phyloP scores from a whole-genome alignment of 805 yeast species.

The Candida anglica region DNA sequence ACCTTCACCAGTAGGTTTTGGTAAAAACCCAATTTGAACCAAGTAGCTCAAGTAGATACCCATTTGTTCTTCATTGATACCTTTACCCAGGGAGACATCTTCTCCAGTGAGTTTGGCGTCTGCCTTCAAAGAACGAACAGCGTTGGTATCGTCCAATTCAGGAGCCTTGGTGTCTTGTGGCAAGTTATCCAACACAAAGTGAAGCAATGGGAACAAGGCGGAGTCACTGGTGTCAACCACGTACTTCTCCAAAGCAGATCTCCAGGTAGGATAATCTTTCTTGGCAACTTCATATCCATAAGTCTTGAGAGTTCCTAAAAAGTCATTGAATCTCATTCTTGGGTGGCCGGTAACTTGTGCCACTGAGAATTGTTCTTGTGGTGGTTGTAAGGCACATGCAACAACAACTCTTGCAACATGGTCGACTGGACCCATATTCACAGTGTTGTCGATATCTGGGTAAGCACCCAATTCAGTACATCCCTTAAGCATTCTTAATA shows the following conservation, averaged over 20 bases:
- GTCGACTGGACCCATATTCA: constrained; percentile 97
- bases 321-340: constrained; percentile 75
- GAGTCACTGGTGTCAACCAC: constrained; percentile 74
- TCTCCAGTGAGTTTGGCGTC: constrained; percentile 61
- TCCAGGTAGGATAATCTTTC: constrained; percentile 77
- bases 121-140: constrained; percentile 59
- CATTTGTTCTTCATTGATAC: constrained; percentile 63
- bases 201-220: constrained; percentile 89
- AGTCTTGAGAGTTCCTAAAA: constrained; percentile 55
- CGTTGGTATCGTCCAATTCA: constrained; percentile 84
- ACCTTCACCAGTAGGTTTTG: constrained; percentile 49
- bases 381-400: constrained; percentile 79
- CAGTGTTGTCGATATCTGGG: constrained; percentile 83
- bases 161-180: constrained; percentile 94
- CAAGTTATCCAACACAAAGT: constrained; percentile 88
- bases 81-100: constrained; percentile 68
- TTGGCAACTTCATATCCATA: constrained; percentile 71
- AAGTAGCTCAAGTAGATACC: constrained; percentile 80
- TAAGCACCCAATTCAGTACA: constrained; percentile 80
- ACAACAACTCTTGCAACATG: constrained; percentile 92
- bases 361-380: constrained; percentile 57
- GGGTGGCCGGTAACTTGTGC: constrained; percentile 99
- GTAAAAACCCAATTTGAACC: constrained; percentile 74
- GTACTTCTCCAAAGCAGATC: constrained; percentile 64
- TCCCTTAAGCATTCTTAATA: constrained; percentile 92